Base-by-base conservation (phyloP, 805 yeast genomes). In the Candida maris region DNA sequence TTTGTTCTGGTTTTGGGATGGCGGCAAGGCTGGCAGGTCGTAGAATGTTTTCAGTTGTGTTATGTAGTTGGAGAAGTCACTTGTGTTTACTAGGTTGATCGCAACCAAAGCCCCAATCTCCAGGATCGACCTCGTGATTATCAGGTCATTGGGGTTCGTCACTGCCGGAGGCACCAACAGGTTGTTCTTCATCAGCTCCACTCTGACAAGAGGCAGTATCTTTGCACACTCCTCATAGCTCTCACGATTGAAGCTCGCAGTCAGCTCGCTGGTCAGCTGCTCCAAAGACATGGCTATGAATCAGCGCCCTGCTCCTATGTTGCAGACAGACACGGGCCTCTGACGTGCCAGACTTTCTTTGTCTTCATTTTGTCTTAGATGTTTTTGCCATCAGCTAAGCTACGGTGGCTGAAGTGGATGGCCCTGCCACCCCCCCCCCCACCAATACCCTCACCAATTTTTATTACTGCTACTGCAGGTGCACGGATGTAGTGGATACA, bases 61-160 rank as follows among this genome's bases (percentile, higher is more conserved):
- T 41, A 83, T 74, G 58, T 75, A 78, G 51, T 81, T 81, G 46
- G 81, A 81, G 54, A 88, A 86, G n/a, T 73, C 71, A 15, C 63
- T 71, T 51, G 81, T 75, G 44, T 84, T 72, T 23, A 72, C 63
- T 28, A 73, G 58, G 48, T 81, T 81, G 43, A 93, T 77, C 33
- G 89, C 74, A 13, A 85, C 74, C 35, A 91, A 67, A 1, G 95
- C 95, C 9, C 96, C 96, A 41, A 88, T 76, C 59, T 93, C 97
- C 34, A 93, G 67, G 28, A 91, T 83, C 27, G 83, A 77, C 48
- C 94, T 79, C 6, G 95, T 79, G 26, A 87, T 85, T 42, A 73
- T 69, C 39, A 88, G 71, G 62, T 89, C 96, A 40, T 73, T 75
- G 23, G 77, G 56, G 38, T 71, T 71, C 59, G 60, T 51, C 35